These are phyloP conservation scores for Exsudoporus frostii DNA, from an alignment of 768 basidiomycete species.

Conservation along the genomic window DNA sequence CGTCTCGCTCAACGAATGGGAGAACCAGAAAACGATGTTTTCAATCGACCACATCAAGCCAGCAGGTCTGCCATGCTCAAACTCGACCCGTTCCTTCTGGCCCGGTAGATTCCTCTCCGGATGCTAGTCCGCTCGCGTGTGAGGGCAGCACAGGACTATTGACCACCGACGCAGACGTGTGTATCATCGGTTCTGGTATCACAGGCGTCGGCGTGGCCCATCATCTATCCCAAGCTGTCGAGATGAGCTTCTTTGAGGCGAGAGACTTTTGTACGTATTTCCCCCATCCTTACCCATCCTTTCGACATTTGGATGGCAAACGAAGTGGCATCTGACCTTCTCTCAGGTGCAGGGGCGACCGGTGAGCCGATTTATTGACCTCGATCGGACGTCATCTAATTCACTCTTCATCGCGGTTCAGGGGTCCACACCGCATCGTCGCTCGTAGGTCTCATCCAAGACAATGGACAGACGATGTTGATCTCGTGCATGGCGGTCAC, in stretches of 20 bases:
- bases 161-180: constrained; percentile 63
- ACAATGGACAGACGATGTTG: constrained; percentile 49
- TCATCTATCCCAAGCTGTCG: constrained; percentile 49
- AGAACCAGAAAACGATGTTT: constrained; percentile 5
- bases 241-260: constrained; percentile 63
- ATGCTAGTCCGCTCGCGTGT: constrained; percentile 62
- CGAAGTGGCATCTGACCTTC: background rate
- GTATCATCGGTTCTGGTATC: constrained; percentile 78
- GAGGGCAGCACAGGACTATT: constrained; percentile 63
- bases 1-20: background rate
- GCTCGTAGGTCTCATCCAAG: constrained; percentile 48
- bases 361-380: constrained; percentile 37
- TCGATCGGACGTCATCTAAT: background rate
- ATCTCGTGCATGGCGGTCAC: constrained; percentile 59
- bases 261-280: constrained; percentile 73
- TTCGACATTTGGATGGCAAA: background rate
- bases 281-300: background rate
- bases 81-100: constrained; percentile 77
- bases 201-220: constrained; percentile 75
- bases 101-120: constrained; percentile 46
- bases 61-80: constrained; percentile 48
- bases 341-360: constrained; percentile 70
- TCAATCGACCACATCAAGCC: constrained; percentile 1
- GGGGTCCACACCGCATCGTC: constrained; percentile 52
- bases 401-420: constrained; percentile 22